Evolutionary conservation across 345 rosid genomes (phyloP), one percentile per base, ranked within the genome.

Genomic region (Eucalyptus caleyi): DNA sequence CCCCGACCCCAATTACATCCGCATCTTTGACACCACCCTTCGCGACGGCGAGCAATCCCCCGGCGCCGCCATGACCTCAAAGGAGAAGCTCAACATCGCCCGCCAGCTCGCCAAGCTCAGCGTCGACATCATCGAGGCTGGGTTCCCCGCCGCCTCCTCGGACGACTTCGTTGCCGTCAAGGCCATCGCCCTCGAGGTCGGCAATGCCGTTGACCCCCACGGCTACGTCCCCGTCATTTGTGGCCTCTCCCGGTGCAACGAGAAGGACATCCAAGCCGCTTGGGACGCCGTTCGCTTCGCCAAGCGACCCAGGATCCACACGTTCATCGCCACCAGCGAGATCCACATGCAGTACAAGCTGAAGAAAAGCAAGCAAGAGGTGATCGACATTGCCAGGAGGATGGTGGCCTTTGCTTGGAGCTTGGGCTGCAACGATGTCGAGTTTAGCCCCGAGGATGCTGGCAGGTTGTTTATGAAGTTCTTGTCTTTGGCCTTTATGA

Each of bases 41-140:
- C 98, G 99, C 5, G 99, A 98, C 89, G 99, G 99, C 56, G 99
- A 98, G 89, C 99, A 97, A 90, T 97, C 99, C 89, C 99, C 99
- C 1, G 98, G 99, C 81, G 99, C 99, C 90, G 93, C 98, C 6
- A 91, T 98, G n/a, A 97, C 99, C 19, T 94, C 99, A 88, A 97
- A 96, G 90, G 97, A 97, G 89, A 97, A 96, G 88, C 94, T 96
- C 5, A 96, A 94, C 91, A 96, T 98, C 82, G 99, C 99, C 24
- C 97, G 96, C 49, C 98, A 97, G 91, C 94, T 97, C 1, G 93
- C 97, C 8, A 96, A 94, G 90, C 96, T 97, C 80, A 96, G 96
- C 30, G 99, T 98, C 1, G 99, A 98, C 90, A 94, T 97, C 15
- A 98, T 98, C 19, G 98, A 97, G 87, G 99, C 97, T 3, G 99